phyloP scores from a whole-genome alignment of 805 yeast genomes.

The Pichia exigua region DNA sequence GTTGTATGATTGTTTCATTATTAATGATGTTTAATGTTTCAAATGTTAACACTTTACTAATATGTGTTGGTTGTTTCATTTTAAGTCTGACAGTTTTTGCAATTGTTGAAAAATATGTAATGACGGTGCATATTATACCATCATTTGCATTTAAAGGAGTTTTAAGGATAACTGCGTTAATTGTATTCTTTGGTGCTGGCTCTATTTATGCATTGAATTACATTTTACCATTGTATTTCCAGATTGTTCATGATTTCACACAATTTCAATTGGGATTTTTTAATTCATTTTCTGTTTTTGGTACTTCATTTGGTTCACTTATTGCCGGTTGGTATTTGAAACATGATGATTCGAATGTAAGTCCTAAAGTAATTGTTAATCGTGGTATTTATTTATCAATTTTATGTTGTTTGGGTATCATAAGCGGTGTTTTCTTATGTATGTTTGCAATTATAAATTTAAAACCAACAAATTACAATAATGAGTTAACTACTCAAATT shows the following conservation, averaged over 20 bases:
- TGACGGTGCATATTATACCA: constrained; percentile 35
- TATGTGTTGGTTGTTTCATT: constrained; percentile 11
- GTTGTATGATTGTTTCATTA: constrained; percentile 28
- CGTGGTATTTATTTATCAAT: constrained; percentile 20
- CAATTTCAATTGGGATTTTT: constrained; percentile 34
- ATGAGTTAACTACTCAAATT: constrained; percentile 10
- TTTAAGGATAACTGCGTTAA: constrained; percentile 31
- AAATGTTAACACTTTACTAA: not conserved
- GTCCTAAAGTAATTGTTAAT: constrained; percentile 13
- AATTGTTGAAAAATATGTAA: constrained; percentile 29
- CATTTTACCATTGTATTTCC: constrained; percentile 35
- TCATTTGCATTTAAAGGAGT: constrained; percentile 32
- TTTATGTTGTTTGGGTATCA: constrained; percentile 16
- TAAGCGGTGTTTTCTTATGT: constrained; percentile 16
- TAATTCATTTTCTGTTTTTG: constrained; percentile 34
- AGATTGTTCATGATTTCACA: constrained; percentile 33
- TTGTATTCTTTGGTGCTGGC: constrained; percentile 32
- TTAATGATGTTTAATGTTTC: constrained; percentile 29
- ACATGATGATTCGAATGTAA: constrained; percentile 14
- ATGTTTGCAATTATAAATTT: constrained; percentile 14
- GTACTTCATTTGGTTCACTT: constrained; percentile 34
- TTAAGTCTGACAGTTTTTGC: constrained; percentile 19
- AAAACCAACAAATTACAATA: constrained; percentile 18
- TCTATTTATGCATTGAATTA: constrained; percentile 31
- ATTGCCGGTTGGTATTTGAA: constrained; percentile 30